Conservation (phyloP, 139 green algal species). For the Coelastrella sp. region DNA sequence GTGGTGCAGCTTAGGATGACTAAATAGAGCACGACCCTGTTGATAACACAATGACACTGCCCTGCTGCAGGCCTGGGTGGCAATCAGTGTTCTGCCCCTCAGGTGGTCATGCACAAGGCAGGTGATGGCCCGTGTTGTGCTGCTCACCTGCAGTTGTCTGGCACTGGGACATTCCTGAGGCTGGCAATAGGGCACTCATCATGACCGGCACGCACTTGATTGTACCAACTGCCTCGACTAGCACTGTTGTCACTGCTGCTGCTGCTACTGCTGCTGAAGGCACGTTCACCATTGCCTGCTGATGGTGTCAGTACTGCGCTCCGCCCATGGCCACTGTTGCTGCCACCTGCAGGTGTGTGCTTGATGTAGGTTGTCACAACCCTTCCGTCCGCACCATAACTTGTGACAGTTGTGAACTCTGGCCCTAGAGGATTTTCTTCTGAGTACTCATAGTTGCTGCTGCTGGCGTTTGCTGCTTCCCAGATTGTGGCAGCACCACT, state of each 20-base stretch:
- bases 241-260: not conserved
- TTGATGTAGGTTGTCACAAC: slow-evolving; percentile 36
- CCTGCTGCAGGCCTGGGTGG: not conserved
- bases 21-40: not conserved
- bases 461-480: slow-evolving; percentile 34
- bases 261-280: not conserved
- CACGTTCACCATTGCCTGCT: not conserved
- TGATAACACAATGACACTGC: not conserved
- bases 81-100: too few species aligned
- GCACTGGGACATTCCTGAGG: not conserved
- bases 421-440: slow-evolving; percentile 3
- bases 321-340: not conserved
- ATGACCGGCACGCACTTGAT: not conserved
- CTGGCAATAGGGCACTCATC: not conserved
- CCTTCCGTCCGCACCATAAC: slow-evolving; percentile 4
- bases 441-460: slow-evolving; percentile 22
- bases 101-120: too few species aligned
- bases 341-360: not conserved
- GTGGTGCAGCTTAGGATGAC: not conserved
- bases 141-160: not conserved
- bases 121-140: too few species aligned
- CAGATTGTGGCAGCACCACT: slow-evolving; percentile 12
- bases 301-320: not conserved
- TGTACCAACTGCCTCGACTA: not conserved
- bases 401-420: slow-evolving; percentile 26